phyloP scores from a whole-genome alignment of 148 eudicot genomes.

The Diospyros kaki region DNA sequence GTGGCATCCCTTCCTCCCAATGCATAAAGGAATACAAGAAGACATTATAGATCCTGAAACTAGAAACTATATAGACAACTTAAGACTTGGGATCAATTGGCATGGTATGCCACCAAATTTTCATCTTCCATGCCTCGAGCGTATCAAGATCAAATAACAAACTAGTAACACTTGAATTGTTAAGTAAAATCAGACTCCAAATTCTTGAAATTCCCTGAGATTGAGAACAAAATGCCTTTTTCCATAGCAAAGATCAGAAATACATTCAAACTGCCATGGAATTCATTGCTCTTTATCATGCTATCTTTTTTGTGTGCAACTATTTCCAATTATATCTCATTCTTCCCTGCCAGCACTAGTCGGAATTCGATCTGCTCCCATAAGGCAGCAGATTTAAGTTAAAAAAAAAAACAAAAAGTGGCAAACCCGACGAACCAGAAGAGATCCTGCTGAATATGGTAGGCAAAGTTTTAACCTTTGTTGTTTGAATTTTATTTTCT shows the following conservation, averaged over 20 bases:
- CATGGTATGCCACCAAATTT: not conserved
- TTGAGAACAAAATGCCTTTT: not conserved
- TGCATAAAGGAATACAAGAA: not conserved
- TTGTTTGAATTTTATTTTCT: no score
- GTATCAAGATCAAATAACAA: not conserved
- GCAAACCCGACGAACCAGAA: not conserved
- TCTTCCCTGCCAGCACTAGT: not conserved
- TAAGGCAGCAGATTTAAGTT: not conserved
- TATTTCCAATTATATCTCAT: not conserved
- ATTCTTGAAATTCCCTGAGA: conserved; percentile 1
- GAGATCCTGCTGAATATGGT: not conserved
- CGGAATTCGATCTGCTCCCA: not conserved
- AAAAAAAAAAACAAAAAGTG: no score
- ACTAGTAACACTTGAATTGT: not conserved
- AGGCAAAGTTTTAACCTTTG: not conserved
- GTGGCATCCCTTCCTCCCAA: conserved; percentile 93
- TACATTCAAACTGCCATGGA: not conserved
- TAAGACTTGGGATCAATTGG: not conserved
- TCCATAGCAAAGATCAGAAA: not conserved
- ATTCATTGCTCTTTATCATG: not conserved
- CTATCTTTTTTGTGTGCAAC: not conserved
- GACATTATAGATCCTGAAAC: not conserved
- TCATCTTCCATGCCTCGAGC: not conserved
- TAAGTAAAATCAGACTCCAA: no score
- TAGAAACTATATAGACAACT: not conserved